phyloP scores from a whole-genome alignment of 164 flowering plant genomes.

The Chimonanthus praecox region DNA sequence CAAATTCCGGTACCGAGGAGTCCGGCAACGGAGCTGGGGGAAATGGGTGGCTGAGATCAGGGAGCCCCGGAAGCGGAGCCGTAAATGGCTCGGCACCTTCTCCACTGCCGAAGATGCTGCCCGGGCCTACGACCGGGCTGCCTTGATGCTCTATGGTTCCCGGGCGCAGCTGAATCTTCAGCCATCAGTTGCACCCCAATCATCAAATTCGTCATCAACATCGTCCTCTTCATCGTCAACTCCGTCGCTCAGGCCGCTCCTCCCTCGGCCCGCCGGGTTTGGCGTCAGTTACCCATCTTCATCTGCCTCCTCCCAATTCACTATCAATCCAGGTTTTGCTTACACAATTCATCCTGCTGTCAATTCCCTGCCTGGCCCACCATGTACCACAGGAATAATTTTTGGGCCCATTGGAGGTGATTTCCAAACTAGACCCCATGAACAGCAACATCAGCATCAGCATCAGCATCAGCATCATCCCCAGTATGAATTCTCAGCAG shows the following conservation, averaged over 20 bases:
- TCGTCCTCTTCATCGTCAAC: conserved; percentile 37
- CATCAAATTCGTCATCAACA: conserved; percentile 24
- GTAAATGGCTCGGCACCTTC: conserved; percentile 95
- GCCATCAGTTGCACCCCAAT: conserved; percentile 27
- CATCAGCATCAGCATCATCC: neutral
- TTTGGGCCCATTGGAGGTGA: neutral
- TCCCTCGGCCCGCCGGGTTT: conserved; percentile 55
- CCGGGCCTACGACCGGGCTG: conserved; percentile 92
- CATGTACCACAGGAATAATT: neutral
- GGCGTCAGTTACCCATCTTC: conserved; percentile 18
- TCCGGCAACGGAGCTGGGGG: conserved; percentile 92
- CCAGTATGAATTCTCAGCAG: neutral
- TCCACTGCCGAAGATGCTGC: conserved; percentile 96
- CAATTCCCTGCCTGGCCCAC: neutral
- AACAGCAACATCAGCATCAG: neutral
- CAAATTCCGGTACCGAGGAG: conserved; percentile 83
- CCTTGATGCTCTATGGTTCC: conserved; percentile 69
- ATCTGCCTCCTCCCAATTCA: conserved; percentile 9
- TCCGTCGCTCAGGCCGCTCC: conserved; percentile 49
- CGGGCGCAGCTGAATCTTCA: conserved; percentile 87
- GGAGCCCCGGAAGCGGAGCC: conserved; percentile 71
- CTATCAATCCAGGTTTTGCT: neutral
- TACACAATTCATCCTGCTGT: neutral
- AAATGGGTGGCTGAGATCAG: conserved; percentile 99
- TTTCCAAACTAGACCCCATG: conserved; percentile 4